These are phyloP conservation scores for Calvatia gigantea DNA, from an alignment of 768 basidiomycete species.

Conservation along the genomic window DNA sequence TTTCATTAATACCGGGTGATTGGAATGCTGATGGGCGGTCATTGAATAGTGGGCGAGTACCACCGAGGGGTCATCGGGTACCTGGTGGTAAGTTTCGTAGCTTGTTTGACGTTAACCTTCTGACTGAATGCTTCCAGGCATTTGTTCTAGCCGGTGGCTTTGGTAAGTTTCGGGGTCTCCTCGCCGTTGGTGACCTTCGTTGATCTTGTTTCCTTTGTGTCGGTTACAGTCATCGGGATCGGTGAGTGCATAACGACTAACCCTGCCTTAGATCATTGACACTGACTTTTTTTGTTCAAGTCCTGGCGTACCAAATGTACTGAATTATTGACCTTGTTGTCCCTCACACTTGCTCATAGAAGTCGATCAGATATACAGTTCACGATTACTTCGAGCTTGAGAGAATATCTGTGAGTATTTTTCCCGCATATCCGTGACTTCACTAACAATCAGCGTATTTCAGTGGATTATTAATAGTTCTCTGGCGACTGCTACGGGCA, in stretches of 20 bases:
- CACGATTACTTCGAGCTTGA: constrained; percentile 27
- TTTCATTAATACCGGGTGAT: constrained; percentile 21
- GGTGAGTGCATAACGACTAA: constrained; percentile 19
- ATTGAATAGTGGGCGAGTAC: constrained; percentile 20
- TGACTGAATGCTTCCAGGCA: constrained; percentile 20
- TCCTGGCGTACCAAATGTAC: constrained; percentile 35
- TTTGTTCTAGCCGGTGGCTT: constrained; percentile 34
- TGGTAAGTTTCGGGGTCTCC: constrained; percentile 22
- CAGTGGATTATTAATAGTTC: constrained; percentile 43
- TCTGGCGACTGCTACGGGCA: constrained; percentile 37
- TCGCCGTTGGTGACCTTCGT: background rate
- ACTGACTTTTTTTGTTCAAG: constrained; percentile 14
- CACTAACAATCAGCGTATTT: background rate
- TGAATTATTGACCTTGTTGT: constrained; percentile 1
- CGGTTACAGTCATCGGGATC: constrained; percentile 27
- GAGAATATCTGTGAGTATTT: constrained; percentile 27
- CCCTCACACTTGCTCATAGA: background rate
- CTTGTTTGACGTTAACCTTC: background rate
- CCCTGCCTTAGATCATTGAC: background rate
- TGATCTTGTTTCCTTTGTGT: background rate
- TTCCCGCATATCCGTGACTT: background rate
- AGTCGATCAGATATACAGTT: constrained; percentile 25
- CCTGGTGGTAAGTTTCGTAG: constrained; percentile 17
- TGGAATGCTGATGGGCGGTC: constrained; percentile 12
- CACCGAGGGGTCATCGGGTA: constrained; percentile 25